Conservation (phyloP, 208 protist species). For the Crithidia mellificae region DNA sequence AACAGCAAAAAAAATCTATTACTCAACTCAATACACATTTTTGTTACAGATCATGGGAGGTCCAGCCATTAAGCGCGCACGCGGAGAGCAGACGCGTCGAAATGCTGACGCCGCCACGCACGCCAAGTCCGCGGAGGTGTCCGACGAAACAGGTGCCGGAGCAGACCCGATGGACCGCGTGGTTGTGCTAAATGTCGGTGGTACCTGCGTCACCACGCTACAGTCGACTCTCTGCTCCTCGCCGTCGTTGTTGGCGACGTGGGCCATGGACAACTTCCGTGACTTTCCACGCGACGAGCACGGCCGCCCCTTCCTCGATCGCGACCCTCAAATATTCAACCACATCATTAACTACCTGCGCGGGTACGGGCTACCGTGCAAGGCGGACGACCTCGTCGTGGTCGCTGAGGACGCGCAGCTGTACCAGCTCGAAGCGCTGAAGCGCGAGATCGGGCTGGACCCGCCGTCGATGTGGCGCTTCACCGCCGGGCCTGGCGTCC, state of each 20-base stretch:
- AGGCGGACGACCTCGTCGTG: conserved; percentile 64
- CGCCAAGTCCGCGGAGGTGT: not conserved
- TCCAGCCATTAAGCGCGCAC: conserved; percentile 23
- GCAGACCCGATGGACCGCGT: conserved; percentile 25
- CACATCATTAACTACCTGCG: conserved; percentile 86
- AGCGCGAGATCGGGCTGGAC: conserved; percentile 52
- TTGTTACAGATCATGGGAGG: not conserved
- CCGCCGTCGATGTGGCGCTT: conserved; percentile 67
- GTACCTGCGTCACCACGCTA: conserved; percentile 67
- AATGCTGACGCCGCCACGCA: conserved; percentile 11
- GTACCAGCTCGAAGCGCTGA: conserved; percentile 58
- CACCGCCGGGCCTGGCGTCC: conserved; percentile 72
- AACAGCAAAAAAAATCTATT: too few species aligned
- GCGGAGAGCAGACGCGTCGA: conserved; percentile 13
- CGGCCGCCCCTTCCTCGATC: conserved; percentile 84
- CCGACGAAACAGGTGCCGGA: conserved; percentile 22
- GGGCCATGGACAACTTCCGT: conserved; percentile 62
- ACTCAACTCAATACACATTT: too few species aligned
- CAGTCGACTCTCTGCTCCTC: conserved; percentile 66
- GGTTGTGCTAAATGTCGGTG: conserved; percentile 78
- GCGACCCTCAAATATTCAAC: conserved; percentile 73
- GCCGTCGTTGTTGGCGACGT: conserved; percentile 65
- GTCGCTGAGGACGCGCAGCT: conserved; percentile 79
- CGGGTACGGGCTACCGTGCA: conserved; percentile 74
- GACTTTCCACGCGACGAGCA: conserved; percentile 70